These are phyloP conservation scores for Vanrija sp. DNA, from an alignment of 1,284 basidiomycete species.

Conservation along the genomic window DNA sequence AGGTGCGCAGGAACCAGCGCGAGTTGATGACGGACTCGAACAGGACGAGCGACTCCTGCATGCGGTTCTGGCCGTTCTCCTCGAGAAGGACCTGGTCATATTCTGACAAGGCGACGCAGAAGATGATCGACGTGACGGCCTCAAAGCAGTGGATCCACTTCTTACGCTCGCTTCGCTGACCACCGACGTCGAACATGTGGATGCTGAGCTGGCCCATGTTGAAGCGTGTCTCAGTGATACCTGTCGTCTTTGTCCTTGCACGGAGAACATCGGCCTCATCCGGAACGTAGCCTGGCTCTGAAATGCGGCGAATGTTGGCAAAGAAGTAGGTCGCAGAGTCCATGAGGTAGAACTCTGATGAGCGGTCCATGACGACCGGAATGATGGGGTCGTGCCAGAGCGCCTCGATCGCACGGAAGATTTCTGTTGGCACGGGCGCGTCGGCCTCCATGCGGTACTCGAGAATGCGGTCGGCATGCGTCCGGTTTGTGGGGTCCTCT, in stretches of 20 bases:
- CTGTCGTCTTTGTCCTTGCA: conserved; percentile 85
- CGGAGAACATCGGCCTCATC: conserved; percentile 84
- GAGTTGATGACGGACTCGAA: conserved; percentile 97
- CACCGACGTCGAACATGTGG: conserved; percentile 87
- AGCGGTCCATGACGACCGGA: conserved; percentile 76
- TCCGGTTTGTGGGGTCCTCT: conserved; percentile 68
- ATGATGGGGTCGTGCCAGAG: conserved; percentile 92
- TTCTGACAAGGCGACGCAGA: conserved; percentile 88
- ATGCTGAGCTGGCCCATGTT: conserved; percentile 54
- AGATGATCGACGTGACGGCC: conserved; percentile 90
- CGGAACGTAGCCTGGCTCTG: conserved; percentile 72
- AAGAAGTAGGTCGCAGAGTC: conserved; percentile 95
- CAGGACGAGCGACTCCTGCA: conserved; percentile 87
- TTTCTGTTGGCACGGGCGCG: conserved; percentile 49
- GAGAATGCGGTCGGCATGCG: conserved; percentile 54
- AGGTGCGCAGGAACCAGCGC: conserved; percentile 92
- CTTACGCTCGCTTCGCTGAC: conserved; percentile 87
- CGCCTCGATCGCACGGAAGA: conserved; percentile 72
- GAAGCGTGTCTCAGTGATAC: conserved; percentile 82
- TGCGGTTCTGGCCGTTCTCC: conserved; percentile 76
- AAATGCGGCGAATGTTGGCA: conserved; percentile 75
- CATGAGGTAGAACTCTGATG: conserved; percentile 92
- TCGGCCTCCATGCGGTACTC: conserved; percentile 53
- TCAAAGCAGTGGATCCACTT: conserved; percentile 97
- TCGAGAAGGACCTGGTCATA: conserved; percentile 87